Percentiles rank a stretch among this genome's conserved stretches.
Conservation (phyloP, 2,329 filamentous ascomycete genomes). For the Fusarium sp. region DNA sequence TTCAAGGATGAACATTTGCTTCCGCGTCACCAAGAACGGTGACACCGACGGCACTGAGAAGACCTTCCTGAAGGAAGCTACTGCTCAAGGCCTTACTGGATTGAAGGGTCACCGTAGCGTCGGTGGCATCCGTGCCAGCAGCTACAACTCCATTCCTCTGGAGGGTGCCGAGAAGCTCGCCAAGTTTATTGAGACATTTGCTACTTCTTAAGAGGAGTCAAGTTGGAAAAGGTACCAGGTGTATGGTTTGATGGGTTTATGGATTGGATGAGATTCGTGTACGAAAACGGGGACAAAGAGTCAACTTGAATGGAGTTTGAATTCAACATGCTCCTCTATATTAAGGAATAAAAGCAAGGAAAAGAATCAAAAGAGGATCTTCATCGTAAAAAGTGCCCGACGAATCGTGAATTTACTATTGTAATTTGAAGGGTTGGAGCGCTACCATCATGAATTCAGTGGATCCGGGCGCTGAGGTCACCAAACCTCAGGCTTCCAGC, state of each 20-base stretch:
- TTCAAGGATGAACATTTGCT: constrained; percentile 96
- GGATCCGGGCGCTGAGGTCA: constrained; percentile 11
- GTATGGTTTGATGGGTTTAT: constrained; percentile 1
- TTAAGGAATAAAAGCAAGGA: not conserved
- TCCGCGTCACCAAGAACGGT: constrained; percentile 72
- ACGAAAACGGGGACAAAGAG: not conserved
- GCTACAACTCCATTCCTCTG: constrained; percentile 86
- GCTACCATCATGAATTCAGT: constrained; percentile 3
- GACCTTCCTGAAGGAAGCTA: constrained; percentile 79
- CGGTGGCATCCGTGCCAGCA: constrained; percentile 76
- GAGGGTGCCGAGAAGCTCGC: constrained; percentile 75
- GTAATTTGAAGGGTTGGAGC: not conserved
- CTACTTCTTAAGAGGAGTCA: constrained; percentile 38
- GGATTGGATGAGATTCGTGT: not conserved
- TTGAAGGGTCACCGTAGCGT: constrained; percentile 91
- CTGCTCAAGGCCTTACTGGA: constrained; percentile 76
- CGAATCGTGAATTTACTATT: not conserved
- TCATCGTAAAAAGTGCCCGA: not conserved
- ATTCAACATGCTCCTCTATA: constrained; percentile 41
- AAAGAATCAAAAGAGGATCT: not conserved
- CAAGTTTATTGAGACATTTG: constrained; percentile 68
- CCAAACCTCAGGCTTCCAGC: constrained; percentile 3
- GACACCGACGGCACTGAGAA: constrained; percentile 79
- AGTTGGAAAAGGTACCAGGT: not conserved
- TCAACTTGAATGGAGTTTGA: constrained; percentile 26